Evolutionary conservation across 139 green algal species (phyloP).

Genomic region (Pleodorina starrii): DNA sequence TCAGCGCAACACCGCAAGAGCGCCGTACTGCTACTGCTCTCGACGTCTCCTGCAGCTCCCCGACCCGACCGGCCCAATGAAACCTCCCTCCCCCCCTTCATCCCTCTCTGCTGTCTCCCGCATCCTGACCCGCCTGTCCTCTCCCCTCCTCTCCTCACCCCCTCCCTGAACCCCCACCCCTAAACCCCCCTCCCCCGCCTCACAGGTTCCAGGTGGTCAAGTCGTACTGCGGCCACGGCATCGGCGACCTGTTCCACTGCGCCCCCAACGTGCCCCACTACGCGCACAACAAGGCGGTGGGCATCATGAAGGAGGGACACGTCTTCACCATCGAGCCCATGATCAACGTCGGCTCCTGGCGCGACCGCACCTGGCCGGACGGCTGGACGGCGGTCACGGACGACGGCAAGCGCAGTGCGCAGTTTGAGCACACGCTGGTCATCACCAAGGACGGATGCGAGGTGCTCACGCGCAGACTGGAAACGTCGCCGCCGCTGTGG

Average conservation of each 20-base stretch:
- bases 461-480: conserved; percentile 84
- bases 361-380: conserved; percentile 94
- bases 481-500: conserved; percentile 86
- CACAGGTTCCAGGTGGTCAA: conserved; percentile 88
- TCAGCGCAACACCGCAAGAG: too few relatives aligned
- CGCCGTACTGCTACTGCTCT: too few relatives aligned
- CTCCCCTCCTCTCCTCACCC: too few relatives aligned
- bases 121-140: too few relatives aligned
- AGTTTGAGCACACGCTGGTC: conserved; percentile 97
- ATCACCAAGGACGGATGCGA: conserved; percentile 89
- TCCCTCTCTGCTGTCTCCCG: too few relatives aligned
- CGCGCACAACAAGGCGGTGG: conserved; percentile 88
- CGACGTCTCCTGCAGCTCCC: too few relatives aligned
- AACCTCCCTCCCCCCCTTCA: too few relatives aligned
- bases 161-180: too few relatives aligned
- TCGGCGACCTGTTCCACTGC: conserved; percentile 98
- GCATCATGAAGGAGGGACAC: conserved; percentile 67
- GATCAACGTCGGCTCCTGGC: conserved; percentile 84
- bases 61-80: too few relatives aligned
- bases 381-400: conserved; percentile 95
- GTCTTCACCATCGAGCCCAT: conserved; percentile 99
- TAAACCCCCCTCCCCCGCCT: too few relatives aligned
- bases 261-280: conserved; percentile 98
- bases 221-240: conserved; percentile 97
- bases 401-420: conserved; percentile 91